Evolutionary conservation across 257 asterid genomes (phyloP).

Genomic region (Solanum chaucha): DNA sequence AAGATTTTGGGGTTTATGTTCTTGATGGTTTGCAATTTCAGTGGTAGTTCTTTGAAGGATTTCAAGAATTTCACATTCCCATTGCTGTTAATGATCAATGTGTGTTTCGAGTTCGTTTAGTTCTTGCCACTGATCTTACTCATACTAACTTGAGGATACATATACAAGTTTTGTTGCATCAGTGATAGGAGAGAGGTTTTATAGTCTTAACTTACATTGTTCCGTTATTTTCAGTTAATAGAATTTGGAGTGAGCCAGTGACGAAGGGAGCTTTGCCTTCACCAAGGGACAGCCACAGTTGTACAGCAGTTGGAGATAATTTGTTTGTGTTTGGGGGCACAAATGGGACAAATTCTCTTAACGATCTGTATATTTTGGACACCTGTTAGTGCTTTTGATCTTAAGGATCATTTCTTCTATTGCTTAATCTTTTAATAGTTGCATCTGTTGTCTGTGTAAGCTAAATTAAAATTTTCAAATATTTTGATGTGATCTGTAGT

Average conservation of each 20-base stretch:
- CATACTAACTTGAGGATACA: neutral
- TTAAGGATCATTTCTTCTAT: neutral
- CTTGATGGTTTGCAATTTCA: neutral
- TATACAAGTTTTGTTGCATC: neutral
- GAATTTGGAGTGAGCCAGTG: slow-evolving; percentile 67
- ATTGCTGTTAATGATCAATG: neutral
- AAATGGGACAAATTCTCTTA: slow-evolving; percentile 73
- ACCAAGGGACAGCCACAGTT: slow-evolving; percentile 95
- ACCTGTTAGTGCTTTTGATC: slow-evolving; percentile 45
- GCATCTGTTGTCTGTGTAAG: neutral
- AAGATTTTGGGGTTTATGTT: neutral
- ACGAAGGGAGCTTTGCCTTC: slow-evolving; percentile 57
- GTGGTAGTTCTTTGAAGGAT: neutral
- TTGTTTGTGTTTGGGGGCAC: slow-evolving; percentile 91
- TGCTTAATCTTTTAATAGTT: neutral
- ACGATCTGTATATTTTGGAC: slow-evolving; percentile 70
- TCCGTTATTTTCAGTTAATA: slow-evolving; percentile 32
- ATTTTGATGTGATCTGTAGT: neutral
- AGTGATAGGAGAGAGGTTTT: neutral
- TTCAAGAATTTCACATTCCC: neutral
- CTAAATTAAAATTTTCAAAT: neutral
- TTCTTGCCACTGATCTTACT: neutral
- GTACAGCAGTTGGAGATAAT: slow-evolving; percentile 80
- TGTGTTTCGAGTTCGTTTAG: neutral
- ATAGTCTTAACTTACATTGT: neutral